A percentile compares a stretch with the other conserved stretches of the same genome.
Evolutionary conservation across 2,329 filamentous ascomycete genomes (phyloP).

Genomic region (Cladosporium sp.): DNA sequence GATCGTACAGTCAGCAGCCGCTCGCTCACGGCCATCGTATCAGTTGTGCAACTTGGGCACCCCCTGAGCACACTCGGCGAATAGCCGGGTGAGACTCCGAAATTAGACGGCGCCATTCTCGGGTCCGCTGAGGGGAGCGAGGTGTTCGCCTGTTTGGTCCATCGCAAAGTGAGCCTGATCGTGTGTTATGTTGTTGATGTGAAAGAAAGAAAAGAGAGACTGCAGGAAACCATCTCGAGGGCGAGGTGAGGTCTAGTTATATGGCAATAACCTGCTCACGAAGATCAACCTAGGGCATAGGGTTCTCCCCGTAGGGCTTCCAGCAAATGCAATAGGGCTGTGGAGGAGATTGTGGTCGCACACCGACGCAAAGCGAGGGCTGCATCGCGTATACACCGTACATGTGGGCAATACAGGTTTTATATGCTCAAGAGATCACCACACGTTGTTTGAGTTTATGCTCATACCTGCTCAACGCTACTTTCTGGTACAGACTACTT

Average conservation of each 20-base stretch:
- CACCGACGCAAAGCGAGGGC: not conserved
- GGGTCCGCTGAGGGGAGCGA: not conserved
- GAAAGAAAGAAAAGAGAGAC: not conserved
- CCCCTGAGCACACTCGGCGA: not conserved
- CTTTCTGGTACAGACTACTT: not conserved
- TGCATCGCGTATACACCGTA: not conserved
- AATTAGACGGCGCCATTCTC: not conserved
- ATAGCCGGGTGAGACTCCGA: not conserved
- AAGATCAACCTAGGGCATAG: slow-evolving; percentile 5
- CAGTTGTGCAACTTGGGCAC: not conserved
- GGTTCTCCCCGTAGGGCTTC: slow-evolving; percentile 1
- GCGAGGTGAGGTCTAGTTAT: not conserved
- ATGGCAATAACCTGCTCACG: not conserved
- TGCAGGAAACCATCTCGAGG: not conserved
- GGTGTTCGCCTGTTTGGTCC: not conserved
- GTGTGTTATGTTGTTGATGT: not conserved
- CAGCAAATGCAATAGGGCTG: not conserved
- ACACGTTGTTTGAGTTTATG: not conserved
- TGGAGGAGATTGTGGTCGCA: not conserved
- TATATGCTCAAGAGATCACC: not conserved
- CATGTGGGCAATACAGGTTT: not conserved
- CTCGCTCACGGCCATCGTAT: not conserved
- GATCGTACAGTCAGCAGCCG: not conserved
- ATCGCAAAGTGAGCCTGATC: not conserved
- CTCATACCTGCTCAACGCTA: not conserved